A percentile compares a stretch with the other conserved stretches of the same genome.
Evolutionary conservation across 805 yeast species (phyloP).

Genomic region (Myxozyma melibiosi): DNA sequence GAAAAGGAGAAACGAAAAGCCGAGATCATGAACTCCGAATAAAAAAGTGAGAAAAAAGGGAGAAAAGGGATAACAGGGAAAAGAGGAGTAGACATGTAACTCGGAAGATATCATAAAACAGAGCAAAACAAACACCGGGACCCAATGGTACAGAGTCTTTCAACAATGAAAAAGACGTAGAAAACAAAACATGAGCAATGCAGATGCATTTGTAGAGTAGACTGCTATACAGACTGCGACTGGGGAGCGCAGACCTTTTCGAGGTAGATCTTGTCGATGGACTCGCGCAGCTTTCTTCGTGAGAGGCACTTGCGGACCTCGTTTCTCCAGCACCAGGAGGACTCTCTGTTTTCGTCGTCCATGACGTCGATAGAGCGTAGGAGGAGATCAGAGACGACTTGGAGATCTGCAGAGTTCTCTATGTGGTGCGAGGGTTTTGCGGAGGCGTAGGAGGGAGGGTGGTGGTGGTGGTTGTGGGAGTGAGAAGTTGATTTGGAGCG

Average conservation of each 20-base stretch:
- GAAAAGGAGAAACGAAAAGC: background rate
- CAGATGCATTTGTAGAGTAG: too few species aligned
- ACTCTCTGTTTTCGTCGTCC: background rate
- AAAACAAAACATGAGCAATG: too few species aligned
- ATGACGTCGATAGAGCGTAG: background rate
- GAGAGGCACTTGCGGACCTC: conserved; percentile 30
- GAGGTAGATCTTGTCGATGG: conserved; percentile 10
- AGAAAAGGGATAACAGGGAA: too few species aligned
- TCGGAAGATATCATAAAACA: too few species aligned
- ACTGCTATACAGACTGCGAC: background rate
- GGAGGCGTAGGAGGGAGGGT: background rate
- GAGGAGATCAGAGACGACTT: conserved; percentile 2
- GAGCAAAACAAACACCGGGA: too few species aligned
- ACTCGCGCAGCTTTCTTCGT: conserved; percentile 25
- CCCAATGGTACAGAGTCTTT: too few species aligned
- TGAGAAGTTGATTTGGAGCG: background rate
- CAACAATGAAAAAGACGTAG: too few species aligned
- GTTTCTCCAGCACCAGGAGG: conserved; percentile 28
- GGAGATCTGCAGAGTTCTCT: conserved; percentile 5
- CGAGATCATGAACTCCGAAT: too few species aligned
- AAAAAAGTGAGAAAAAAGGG: too few species aligned
- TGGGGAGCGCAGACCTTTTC: conserved; percentile 11
- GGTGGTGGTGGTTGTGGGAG: background rate
- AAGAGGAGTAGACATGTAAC: too few species aligned
- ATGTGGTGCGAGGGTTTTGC: background rate